Percentiles rank a stretch among this genome's conserved stretches.
Conservation (phyloP, 2,329 filamentous ascomycete species). For the Fonsecaea monophora region DNA sequence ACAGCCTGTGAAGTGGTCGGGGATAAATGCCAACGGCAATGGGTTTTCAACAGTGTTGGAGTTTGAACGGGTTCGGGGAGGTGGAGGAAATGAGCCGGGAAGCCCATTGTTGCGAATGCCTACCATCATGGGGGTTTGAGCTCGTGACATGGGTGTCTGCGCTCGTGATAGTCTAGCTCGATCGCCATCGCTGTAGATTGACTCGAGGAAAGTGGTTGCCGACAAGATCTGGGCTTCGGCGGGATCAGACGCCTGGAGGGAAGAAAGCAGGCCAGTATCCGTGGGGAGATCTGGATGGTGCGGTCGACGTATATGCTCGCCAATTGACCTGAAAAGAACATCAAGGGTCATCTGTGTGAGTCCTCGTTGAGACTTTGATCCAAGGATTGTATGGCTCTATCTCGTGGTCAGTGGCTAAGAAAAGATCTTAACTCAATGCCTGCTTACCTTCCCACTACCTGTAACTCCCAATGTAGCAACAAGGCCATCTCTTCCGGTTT, state of each 20-base stretch:
- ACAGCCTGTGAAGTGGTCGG: conserved; percentile 20
- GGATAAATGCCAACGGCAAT: conserved; percentile 10
- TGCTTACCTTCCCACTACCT: conserved; percentile 87
- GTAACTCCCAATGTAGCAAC: conserved; percentile 92
- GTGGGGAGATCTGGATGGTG: conserved; percentile 54
- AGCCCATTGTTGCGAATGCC: conserved; percentile 47
- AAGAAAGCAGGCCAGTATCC: conserved; percentile 70
- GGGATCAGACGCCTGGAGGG: conserved; percentile 75
- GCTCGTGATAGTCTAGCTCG: conserved; percentile 69
- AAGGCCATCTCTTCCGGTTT: conserved; percentile 84
- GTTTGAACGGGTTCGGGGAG: conserved; percentile 14
- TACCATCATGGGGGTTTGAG: conserved; percentile 54
- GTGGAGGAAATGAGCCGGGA: conserved; percentile 36
- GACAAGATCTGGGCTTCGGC: conserved; percentile 80
- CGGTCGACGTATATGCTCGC: conserved; percentile 71
- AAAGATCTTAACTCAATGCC: not conserved
- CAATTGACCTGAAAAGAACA: conserved; percentile 82
- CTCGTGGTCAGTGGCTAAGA: not conserved
- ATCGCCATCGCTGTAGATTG: conserved; percentile 70
- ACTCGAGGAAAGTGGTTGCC: conserved; percentile 79
- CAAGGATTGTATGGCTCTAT: conserved; percentile 94
- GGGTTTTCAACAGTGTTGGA: conserved; percentile 3
- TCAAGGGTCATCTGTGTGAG: conserved; percentile 91
- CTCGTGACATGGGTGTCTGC: conserved; percentile 68
- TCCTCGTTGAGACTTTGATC: conserved; percentile 83